Evolutionary conservation across 352 stramenopile species (phyloP), one percentile per base, ranked within the genome.

Genomic region (Globisporangium barbulae): DNA sequence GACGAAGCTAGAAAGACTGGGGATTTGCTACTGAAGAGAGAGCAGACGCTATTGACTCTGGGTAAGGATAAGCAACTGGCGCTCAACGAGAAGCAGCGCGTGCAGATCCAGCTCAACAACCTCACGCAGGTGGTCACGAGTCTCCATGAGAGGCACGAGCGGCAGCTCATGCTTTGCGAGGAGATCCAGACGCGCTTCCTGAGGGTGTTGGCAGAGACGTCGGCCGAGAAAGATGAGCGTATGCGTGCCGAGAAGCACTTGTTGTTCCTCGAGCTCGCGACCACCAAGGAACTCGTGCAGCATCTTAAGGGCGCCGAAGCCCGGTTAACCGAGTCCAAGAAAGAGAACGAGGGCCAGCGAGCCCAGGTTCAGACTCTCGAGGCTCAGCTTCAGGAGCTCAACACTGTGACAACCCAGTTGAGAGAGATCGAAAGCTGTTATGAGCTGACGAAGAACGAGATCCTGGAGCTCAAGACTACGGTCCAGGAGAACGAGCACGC

Each of bases 41-140:
- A 87, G 19, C 65, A 71, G 19, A 62, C 78, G 42, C 37, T 83
- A 12, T 28, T 79, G 15, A 33, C 79, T 0, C 33, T 75, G 1
- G 71, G 53, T 0, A 71, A 74, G 33, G 73, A 85, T 2, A 74
- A 71, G 12, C 76, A 87, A 42, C 58, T 45, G 1, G 45, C 74
- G 0, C 31, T 64, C 3, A 55, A 53, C 5, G 78, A 88, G n/a
- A 78, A 75, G 22, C 71, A 83, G 41, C 75, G 67, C 6, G 52
- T 78, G 2, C 70, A 87, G 54, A 80, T 88, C n/a, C 76, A 88
- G 44, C 49, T 87, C 10, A 79, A 74, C 31, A 82, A 87, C 52
- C 28, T 82, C 2, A 70, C 61, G 0, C 61, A 67, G 21, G 37
- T 66, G 10, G 30, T 69, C 3, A 61, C 84, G 30, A 61, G 17